Base-by-base conservation (phyloP, 1,139 yeast species). In the Kodamaea ohmeri region DNA sequence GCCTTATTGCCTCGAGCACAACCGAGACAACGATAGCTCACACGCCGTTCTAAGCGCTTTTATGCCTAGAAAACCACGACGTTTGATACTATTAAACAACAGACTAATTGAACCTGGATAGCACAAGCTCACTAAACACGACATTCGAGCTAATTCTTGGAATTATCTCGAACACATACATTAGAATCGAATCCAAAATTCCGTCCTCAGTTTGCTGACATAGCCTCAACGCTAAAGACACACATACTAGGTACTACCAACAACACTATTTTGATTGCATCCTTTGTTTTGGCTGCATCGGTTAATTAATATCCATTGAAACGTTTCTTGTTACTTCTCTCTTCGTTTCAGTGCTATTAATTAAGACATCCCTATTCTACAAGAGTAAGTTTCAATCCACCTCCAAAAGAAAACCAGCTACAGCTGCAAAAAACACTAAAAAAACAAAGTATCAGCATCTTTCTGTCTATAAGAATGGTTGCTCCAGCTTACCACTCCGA, bases 271-370 rank as follows among this genome's bases (percentile, higher is more conserved):
- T 25, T 16, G 30, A 8, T 8, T 27, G 22, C 9, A 20, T 20
- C 22, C 22, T 20, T 20, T 6, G 9, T 20, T 4, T 11, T 16
- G 17, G 31, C 30, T 30, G 18, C 24, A 17, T 17, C 18, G 24
- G 32, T 41, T 40, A 33, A 44, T 44, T 43, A 43, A 36, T 44
- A 49, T 38, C 43, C 40, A 29, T 43, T 63, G 71, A 60, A 62
- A 65, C 73, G 76, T 73, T 65, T 67, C 71, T 68, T 65, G 73
- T 70, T 65, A 66, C 73, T 67, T 67, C 73, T 68, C 72, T 67
- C 63, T 55, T 63, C 72, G 73, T 64, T 65, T 66, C 71, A 32
- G 48, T 43, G 46, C 41, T 50, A 50, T 47, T 47, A 50, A 44
- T 49, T 43, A 36, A 35, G 38, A 41, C 40, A 36, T 40, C 40